These are phyloP conservation scores for Barnettozyma wickerhamii DNA, from an alignment of 805 yeast species.

Conservation along the genomic window DNA sequence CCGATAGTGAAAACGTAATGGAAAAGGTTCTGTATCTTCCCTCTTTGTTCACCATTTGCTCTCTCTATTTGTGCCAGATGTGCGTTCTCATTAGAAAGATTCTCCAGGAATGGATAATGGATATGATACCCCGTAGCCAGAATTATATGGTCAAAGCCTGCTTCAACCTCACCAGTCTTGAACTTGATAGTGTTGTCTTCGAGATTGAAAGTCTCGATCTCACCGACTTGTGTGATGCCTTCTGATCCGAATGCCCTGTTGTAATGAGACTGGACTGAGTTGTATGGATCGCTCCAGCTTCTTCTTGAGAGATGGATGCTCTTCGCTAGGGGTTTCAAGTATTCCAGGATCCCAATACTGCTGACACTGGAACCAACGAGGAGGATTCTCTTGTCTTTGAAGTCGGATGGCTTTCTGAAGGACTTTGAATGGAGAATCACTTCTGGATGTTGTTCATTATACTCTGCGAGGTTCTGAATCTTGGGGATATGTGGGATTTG, in stretches of 20 bases:
- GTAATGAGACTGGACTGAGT: constrained; percentile 9
- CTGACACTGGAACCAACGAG: constrained; percentile 39
- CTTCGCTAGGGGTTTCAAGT: constrained; percentile 21
- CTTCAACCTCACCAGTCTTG: constrained; percentile 22
- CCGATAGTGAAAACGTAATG: constrained; percentile 33
- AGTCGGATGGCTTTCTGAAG: constrained; percentile 36
- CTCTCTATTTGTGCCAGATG: constrained; percentile 15
- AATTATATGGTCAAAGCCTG: constrained; percentile 31
- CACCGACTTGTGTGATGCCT: constrained; percentile 11
- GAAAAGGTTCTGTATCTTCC: constrained; percentile 27
- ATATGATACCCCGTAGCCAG: constrained; percentile 39
- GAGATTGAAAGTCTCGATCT: constrained; percentile 7
- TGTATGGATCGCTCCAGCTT: not conserved
- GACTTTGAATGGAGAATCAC: constrained; percentile 28
- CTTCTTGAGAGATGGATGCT: constrained; percentile 14
- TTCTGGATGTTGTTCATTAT: constrained; percentile 35
- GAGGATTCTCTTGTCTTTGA: constrained; percentile 33
- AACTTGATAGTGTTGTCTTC: constrained; percentile 10
- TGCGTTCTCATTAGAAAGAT: constrained; percentile 13
- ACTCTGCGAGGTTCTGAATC: constrained; percentile 40
- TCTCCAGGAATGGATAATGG: constrained; percentile 32
- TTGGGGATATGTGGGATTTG: constrained; percentile 49
- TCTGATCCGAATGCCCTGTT: constrained; percentile 8
- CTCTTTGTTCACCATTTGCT: constrained; percentile 13
- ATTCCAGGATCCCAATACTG: constrained; percentile 37